Evolutionary conservation across 805 yeast genomes (phyloP).

Genomic region (Candida fluviatilis): DNA sequence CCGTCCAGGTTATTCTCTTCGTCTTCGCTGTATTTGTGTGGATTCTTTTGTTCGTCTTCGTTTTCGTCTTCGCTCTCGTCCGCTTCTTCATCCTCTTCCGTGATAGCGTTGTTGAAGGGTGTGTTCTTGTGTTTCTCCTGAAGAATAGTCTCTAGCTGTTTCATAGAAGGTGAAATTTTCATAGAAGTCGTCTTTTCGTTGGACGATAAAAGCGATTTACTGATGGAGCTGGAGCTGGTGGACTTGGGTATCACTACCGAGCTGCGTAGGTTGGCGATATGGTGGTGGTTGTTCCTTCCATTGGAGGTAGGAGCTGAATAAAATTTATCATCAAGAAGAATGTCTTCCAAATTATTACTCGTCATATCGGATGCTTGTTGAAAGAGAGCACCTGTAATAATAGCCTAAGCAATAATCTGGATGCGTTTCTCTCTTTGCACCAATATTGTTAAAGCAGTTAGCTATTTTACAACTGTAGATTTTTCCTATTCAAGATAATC

Average conservation of each 20-base stretch:
- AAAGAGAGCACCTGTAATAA: not conserved
- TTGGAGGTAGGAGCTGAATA: constrained; percentile 23
- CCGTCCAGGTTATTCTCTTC: not conserved
- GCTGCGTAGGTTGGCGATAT: constrained; percentile 21
- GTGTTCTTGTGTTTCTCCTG: constrained; percentile 13
- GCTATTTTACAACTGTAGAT: no score
- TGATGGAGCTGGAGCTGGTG: constrained; percentile 21
- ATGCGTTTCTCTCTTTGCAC: no score
- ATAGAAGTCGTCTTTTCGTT: constrained; percentile 22
- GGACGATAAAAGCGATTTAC: constrained; percentile 10
- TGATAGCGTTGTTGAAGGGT: not conserved
- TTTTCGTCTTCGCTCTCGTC: not conserved
- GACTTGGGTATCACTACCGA: constrained; percentile 25
- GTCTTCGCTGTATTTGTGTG: no score
- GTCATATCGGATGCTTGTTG: not conserved
- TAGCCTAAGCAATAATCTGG: no score
- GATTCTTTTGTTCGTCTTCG: no score
- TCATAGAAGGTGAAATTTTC: constrained; percentile 38
- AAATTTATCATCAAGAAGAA: constrained; percentile 28
- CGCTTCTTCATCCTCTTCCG: constrained; percentile 17
- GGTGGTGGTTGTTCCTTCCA: constrained; percentile 15
- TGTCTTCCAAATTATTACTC: constrained; percentile 23
- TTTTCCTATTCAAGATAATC: no score
- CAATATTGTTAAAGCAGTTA: no score
- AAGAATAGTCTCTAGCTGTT: constrained; percentile 35